These are phyloP conservation scores for Porcisia deanei DNA, from an alignment of 208 protist species.

Conservation along the genomic window DNA sequence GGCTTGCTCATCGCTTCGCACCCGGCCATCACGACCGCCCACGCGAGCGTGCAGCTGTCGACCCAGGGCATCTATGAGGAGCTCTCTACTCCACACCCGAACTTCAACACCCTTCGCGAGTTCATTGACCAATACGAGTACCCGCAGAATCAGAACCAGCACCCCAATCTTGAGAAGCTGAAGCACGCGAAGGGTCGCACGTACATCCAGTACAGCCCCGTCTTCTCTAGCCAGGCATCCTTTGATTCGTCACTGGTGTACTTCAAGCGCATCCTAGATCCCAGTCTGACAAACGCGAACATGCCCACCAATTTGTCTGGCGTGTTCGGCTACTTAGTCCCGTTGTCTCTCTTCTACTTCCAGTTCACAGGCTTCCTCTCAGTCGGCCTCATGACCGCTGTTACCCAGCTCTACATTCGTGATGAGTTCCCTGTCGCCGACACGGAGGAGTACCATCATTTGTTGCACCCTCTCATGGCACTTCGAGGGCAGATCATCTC, in stretches of 20 bases:
- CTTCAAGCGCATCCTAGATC: constrained; percentile 73
- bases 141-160: constrained; percentile 28
- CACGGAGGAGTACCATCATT: constrained; percentile 68
- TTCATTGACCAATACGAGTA: constrained; percentile 53
- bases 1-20: constrained; percentile 76
- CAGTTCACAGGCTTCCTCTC: constrained; percentile 80
- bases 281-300: constrained; percentile 46
- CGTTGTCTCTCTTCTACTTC: constrained; percentile 83
- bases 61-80: constrained; percentile 70
- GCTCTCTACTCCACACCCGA: constrained; percentile 46
- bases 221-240: constrained; percentile 55
- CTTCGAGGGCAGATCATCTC: constrained; percentile 76
- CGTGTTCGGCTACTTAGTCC: constrained; percentile 78
- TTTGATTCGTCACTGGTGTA: constrained; percentile 68
- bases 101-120: constrained; percentile 53
- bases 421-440: constrained; percentile 81
- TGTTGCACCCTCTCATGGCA: constrained; percentile 59
- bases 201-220: constrained; percentile 80
- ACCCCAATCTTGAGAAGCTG: constrained; percentile 37
- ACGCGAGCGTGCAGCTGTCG: constrained; percentile 48
- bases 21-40: constrained; percentile 64
- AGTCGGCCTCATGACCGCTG: constrained; percentile 79
- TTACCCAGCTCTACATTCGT: constrained; percentile 84
- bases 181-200: constrained; percentile 82
- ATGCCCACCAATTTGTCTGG: constrained; percentile 74